Conservation (phyloP, 2,329 filamentous ascomycete species). For the Daldinia eschscholtzii region DNA sequence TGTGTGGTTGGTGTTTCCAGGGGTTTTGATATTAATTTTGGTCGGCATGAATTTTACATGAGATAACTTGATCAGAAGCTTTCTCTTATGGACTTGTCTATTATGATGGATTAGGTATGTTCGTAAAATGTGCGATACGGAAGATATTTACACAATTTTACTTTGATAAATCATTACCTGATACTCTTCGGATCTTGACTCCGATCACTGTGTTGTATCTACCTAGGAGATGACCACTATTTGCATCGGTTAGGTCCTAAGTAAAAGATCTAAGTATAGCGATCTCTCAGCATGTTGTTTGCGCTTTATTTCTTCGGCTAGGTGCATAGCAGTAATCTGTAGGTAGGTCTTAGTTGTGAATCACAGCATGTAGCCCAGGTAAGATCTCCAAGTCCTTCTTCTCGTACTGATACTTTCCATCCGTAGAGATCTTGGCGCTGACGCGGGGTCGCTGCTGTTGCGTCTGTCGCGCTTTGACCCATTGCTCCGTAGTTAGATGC, state of each 20-base stretch:
- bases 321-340: neutral
- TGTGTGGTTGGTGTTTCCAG: slow-evolving; percentile 23
- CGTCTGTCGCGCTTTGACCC: slow-evolving; percentile 56
- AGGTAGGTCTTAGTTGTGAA: slow-evolving; percentile 52
- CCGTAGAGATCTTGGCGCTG: slow-evolving; percentile 52
- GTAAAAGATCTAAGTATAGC: neutral
- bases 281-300: neutral
- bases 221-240: too few relatives aligned
- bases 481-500: slow-evolving; percentile 57
- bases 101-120: slow-evolving; percentile 10
- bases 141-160: neutral
- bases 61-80: slow-evolving; percentile 11
- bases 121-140: neutral
- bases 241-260: too few relatives aligned
- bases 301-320: neutral
- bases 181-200: neutral
- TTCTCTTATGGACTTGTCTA: slow-evolving; percentile 3
- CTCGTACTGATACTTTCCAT: slow-evolving; percentile 54
- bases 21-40: slow-evolving; percentile 4
- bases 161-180: neutral
- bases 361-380: slow-evolving; percentile 56
- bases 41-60: neutral
- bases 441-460: slow-evolving; percentile 57
- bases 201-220: neutral
- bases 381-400: slow-evolving; percentile 58